phyloP scores from a whole-genome alignment of 2,329 filamentous ascomycete genomes.

The Periconia sp. region DNA sequence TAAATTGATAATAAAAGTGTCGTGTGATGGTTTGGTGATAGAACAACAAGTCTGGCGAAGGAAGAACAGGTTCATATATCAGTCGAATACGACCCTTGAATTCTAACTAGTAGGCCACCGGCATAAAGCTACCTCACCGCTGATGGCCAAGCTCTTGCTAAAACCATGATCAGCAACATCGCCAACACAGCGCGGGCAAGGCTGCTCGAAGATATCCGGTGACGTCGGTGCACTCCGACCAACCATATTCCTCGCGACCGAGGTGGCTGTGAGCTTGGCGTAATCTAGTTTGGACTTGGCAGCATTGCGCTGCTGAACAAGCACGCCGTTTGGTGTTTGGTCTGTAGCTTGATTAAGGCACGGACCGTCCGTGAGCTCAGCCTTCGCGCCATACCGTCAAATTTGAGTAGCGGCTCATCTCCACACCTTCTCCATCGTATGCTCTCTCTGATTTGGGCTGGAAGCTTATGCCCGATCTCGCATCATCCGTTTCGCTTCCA shows the following conservation, averaged over 20 bases:
- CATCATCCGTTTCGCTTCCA: too few species aligned
- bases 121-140: too few species aligned
- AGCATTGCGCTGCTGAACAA: constrained; percentile 8
- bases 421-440: too few species aligned
- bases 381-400: background rate
- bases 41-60: background rate
- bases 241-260: constrained; percentile 9
- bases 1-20: too few species aligned
- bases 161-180: constrained; percentile 1
- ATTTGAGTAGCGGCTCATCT: too few species aligned
- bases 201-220: background rate
- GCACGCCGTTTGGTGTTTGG: constrained; percentile 6
- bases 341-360: constrained; percentile 4
- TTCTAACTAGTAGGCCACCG: too few species aligned
- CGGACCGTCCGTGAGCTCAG: background rate
- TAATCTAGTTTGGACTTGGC: constrained; percentile 23
- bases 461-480: too few species aligned
- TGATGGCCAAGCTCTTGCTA: background rate
- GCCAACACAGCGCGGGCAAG: background rate
- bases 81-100: background rate
- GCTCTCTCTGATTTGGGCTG: too few species aligned
- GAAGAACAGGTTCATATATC: background rate
- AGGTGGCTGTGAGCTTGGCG: constrained; percentile 18
- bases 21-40: too few species aligned
- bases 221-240: constrained; percentile 3